Conservation (phyloP, 352 stramenopile genomes). For the Globisporangium emineosum region DNA sequence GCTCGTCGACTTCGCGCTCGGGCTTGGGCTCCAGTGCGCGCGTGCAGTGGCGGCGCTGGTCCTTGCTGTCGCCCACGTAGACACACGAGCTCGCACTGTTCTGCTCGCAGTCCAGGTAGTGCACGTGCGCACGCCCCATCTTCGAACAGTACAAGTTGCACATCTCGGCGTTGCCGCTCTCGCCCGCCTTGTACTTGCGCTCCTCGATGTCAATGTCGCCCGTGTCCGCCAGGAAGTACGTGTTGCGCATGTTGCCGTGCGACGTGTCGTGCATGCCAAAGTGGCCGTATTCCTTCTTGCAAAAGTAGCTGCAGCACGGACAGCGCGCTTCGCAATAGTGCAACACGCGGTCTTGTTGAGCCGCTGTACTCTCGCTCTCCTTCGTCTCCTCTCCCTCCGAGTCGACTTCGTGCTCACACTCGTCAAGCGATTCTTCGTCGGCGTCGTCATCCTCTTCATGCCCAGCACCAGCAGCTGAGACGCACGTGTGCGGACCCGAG, state of each 20-base stretch:
- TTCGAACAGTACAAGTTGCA: constrained; percentile 81
- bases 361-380: not conserved
- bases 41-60: constrained; percentile 67
- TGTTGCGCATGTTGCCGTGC: constrained; percentile 83
- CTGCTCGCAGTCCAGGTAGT: constrained; percentile 68
- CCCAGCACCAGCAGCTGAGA: not conserved
- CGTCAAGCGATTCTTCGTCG: constrained; percentile 6
- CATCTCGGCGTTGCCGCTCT: constrained; percentile 72
- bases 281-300: constrained; percentile 58
- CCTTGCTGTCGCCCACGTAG: constrained; percentile 34
- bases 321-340: constrained; percentile 73
- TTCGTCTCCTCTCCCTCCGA: not conserved
- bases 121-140: constrained; percentile 71
- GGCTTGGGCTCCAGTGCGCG: constrained; percentile 48
- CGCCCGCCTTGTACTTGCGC: constrained; percentile 68
- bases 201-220: constrained; percentile 69
- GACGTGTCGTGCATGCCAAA: constrained; percentile 51
- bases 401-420: not conserved
- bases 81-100: constrained; percentile 31
- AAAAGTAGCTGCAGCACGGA: constrained; percentile 77
- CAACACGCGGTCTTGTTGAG: constrained; percentile 17
- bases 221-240: constrained; percentile 56
- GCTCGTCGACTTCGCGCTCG: constrained; percentile 49
- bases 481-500: constrained; percentile 41
- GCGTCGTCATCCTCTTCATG: constrained; percentile 16